Conservation (phyloP, 768 basidiomycete species). For the Tylopilus sp. region DNA sequence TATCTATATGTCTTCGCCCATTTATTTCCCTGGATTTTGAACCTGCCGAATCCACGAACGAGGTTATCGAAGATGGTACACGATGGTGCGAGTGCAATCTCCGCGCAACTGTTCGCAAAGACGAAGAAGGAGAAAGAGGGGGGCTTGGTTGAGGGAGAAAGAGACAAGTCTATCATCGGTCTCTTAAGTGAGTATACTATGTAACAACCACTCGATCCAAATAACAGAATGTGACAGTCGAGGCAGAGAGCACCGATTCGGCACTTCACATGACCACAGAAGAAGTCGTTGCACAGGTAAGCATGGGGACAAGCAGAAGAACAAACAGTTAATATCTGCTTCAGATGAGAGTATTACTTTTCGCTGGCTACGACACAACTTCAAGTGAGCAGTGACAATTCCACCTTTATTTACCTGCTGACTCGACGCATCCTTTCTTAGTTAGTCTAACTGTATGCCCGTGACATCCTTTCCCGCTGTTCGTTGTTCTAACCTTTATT, state of each 20-base stretch:
- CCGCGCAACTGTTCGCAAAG: constrained; percentile 31
- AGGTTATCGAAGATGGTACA: constrained; percentile 28
- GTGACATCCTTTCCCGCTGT: not conserved
- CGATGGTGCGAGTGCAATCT: constrained; percentile 31
- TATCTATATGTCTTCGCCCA: constrained; percentile 26
- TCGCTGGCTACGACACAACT: constrained; percentile 43
- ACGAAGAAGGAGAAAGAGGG: constrained; percentile 33
- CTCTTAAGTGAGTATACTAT: constrained; percentile 30
- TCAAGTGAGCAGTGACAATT: constrained; percentile 26
- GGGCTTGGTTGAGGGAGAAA: constrained; percentile 21
- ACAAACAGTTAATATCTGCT: not conserved
- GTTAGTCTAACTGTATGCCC: constrained; percentile 25
- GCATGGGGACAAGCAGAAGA: not conserved
- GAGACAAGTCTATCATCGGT: constrained; percentile 38
- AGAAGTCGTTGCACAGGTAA: constrained; percentile 39
- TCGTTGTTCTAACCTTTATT: not conserved
- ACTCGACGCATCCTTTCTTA: too few relatives aligned
- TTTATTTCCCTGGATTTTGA: constrained; percentile 30
- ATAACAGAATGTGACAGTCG: constrained; percentile 26
- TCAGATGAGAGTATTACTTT: constrained; percentile 37
- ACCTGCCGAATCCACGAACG: constrained; percentile 31
- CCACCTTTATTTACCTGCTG: not conserved
- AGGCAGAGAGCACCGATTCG: constrained; percentile 33
- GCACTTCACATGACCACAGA: constrained; percentile 36
- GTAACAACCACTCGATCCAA: not conserved